Evolutionary conservation across 345 rosid species (phyloP), one percentile per base, ranked within the genome.

Genomic region (Cardamine chenopodiifolia): DNA sequence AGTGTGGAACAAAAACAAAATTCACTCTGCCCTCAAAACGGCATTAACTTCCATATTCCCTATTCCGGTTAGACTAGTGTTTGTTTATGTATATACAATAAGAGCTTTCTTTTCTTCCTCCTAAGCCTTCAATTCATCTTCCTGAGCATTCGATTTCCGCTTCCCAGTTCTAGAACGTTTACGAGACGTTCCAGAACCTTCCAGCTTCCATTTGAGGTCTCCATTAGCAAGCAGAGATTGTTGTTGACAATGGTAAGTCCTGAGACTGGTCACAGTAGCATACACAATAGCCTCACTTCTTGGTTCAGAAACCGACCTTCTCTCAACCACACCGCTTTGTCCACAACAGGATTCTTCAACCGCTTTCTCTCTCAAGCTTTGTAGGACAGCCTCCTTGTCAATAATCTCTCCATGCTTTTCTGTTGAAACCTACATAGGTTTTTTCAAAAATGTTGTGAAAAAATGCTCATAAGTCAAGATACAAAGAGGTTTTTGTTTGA

Each of bases 181-280:
- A 78, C 85, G 62, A 1, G 85, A 79, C 15, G 86, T 79, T 78
- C 23, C 71, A 1, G 31, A 32, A 72, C 76, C 72, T 70, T 83
- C 87, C 70, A 66, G 83, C 70, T 42, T 72, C 60, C 79, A 80
- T 72, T 83, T 90, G 54, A 85, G 70, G 31, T 84, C 86, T 7
- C 90, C 87, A 15, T 83, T 87, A 34, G 79, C 78, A 23, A 74
- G 71, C 35, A 70, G 61, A 66, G 68, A 66, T 12, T 83, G 82
- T 11, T 83, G 81, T 18, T 83, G 82, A 18, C 73, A 53, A 34
- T 80, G 83, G 39, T 79, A 85, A 5, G 82, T 62, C 82, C 77
- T 88, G 59, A 92, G 76, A 78, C 85, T 92, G 29, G 97, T 92
- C 44, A 86, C 89, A 23, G 85, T 66, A 54, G 92, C 96, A 79